Conservation (phyloP, 345 rosid genomes). For the Euphorbia peplus region DNA sequence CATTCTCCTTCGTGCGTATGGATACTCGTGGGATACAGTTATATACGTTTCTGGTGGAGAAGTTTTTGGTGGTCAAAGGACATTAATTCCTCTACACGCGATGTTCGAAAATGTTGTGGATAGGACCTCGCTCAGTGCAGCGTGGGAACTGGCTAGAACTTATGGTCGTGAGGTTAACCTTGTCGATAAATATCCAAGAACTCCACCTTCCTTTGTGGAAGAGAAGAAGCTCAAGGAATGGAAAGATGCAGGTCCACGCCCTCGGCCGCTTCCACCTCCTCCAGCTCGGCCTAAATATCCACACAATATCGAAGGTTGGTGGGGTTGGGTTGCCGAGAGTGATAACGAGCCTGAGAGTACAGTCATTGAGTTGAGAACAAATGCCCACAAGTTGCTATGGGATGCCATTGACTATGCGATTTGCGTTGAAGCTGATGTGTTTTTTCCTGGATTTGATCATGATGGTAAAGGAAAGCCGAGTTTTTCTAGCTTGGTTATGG, state of each 20-base stretch:
- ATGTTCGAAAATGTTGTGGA: conserved; percentile 91
- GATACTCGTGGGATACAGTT: conserved; percentile 84
- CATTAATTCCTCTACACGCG: conserved; percentile 76
- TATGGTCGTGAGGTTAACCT: conserved; percentile 82
- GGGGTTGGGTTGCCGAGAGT: conserved; percentile 99
- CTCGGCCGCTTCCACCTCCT: conserved; percentile 97
- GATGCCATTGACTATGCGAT: conserved; percentile 87
- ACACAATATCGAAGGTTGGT: conserved; percentile 94
- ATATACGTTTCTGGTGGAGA: conserved; percentile 92
- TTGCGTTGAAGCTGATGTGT: conserved; percentile 91
- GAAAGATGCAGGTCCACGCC: conserved; percentile 72
- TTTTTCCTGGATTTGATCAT: conserved; percentile 78
- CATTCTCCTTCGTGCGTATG: conserved; percentile 89
- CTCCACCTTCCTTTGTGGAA: conserved; percentile 49
- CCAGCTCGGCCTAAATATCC: conserved; percentile 83
- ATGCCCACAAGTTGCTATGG: conserved; percentile 94
- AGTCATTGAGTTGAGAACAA: conserved; percentile 89
- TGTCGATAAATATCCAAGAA: conserved; percentile 34
- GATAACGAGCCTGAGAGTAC: conserved; percentile 98
- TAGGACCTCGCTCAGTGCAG: conserved; percentile 78
- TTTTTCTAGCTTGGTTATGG: conserved; percentile 91
- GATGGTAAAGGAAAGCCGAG: conserved; percentile 95
- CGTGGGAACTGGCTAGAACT: conserved; percentile 82
- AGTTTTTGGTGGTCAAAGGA: conserved; percentile 95
- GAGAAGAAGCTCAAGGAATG: conserved; percentile 57